phyloP scores from a whole-genome alignment of 495 filamentous ascomycete species.

The Sphaerosporella brunnea region DNA sequence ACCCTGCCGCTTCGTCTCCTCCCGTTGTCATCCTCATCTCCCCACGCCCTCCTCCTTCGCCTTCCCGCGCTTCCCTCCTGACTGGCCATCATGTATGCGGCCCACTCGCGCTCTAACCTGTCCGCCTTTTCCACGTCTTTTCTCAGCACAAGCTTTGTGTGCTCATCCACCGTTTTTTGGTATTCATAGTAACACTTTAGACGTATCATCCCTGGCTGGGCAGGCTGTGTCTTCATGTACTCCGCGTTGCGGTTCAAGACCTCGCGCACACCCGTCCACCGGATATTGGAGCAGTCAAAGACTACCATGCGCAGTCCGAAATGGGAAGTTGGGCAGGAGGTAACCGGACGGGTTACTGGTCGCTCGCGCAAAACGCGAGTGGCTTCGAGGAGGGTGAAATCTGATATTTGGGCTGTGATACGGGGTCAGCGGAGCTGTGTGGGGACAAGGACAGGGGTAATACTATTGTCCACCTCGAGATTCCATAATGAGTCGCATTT shows the following conservation, averaged over 20 bases:
- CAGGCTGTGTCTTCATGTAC: conserved; percentile 28
- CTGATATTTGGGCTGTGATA: conserved; percentile 54
- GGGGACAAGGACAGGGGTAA: too few relatives aligned
- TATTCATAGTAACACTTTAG: conserved; percentile 90
- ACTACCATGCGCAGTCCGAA: conserved; percentile 61
- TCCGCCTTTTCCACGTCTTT: conserved; percentile 54
- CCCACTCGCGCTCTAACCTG: conserved; percentile 76
- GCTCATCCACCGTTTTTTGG: conserved; percentile 87
- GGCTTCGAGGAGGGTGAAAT: conserved; percentile 75
- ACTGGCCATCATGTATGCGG: conserved; percentile 76
- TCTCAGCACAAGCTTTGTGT: conserved; percentile 62
- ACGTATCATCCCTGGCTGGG: conserved; percentile 55
- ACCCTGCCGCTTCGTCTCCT: background rate
- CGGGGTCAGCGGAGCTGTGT: too few relatives aligned
- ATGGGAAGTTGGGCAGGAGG: conserved; percentile 29
- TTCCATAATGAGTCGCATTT: conserved; percentile 47
- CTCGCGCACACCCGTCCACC: conserved; percentile 82
- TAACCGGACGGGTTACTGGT: conserved; percentile 27
- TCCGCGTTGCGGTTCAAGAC: conserved; percentile 70
- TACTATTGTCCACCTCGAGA: conserved; percentile 78
- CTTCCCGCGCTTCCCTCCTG: conserved; percentile 56
- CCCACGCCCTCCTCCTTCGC: background rate
- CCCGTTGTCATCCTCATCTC: background rate
- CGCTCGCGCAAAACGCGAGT: conserved; percentile 55
- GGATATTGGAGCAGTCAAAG: conserved; percentile 79